Evolutionary conservation across 1,284 basidiomycete species (phyloP), one percentile per base, ranked within the genome.

Genomic region (Ustilago trichophora): DNA sequence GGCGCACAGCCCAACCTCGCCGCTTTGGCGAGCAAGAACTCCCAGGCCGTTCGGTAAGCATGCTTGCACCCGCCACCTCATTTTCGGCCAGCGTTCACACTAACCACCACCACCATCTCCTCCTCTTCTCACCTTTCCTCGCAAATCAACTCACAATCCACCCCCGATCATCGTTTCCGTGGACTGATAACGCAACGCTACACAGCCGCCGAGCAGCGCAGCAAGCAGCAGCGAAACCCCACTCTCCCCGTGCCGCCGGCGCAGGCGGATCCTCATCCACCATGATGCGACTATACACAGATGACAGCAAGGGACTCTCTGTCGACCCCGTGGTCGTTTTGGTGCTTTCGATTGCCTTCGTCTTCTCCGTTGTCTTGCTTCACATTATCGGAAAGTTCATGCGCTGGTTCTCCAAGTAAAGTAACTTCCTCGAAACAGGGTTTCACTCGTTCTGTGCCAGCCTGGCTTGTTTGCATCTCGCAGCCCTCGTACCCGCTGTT

Each of bases 301-400:
- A 85, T 67, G 95, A 98, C 81, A 95, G 93, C 73, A 92, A 92
- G 66, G 95, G 95, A 32, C 87, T 98, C 63, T 88, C 92, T 86
- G 92, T 98, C 93, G 95, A 98, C 84, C 95, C 95, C 6, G 97
- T 94, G 84, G 94, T 98, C 73, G 94, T 98, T 70, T 89, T 98
- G 63, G 91, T 98, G 68, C 89, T 98, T 35, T 96, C 95, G 21
- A 88, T 98, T 63, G 93, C 92, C 27, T 98, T 98, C 87, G 97
- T 98, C 84, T 93, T 90, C 55, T 96, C 93, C 57, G 97, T 98
- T 82, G 97, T 98, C 87, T 93, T 94, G 88, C 90, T 98, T 41
- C 95, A 98, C 84, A 95, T 98, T 82, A 90, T 93, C 53, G 93
- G 92, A 77, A 97, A 97, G 85, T 85, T 96, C 81, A 92, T 95